Evolutionary conservation across 164 flowering plant genomes (phyloP), one percentile per base, ranked within the genome.

Genomic region (Nymphaea thermarum): DNA sequence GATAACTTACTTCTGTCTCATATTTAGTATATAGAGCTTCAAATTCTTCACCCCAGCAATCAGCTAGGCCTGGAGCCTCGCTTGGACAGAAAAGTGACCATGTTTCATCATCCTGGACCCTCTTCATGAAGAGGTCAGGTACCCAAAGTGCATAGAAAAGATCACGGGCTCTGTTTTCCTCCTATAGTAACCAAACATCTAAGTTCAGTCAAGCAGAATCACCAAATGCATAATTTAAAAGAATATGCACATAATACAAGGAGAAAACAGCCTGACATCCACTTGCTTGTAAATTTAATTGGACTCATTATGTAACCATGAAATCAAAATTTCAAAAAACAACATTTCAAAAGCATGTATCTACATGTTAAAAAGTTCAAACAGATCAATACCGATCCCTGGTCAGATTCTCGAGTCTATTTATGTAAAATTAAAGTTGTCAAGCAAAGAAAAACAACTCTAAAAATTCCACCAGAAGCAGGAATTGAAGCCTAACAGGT

Each of bases 11-110:
- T 83, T 82, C 79, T 77, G 79, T 83, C 78, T 95, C 99, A 80
- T 95, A 92, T 42, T 77, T 65, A n/a, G 77, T 79, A 74, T 95
- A 95, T 15, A 90, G 79, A 11, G 73, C 75, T 70, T 85, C 95
- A 85, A 90, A 95, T 69, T 95, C 94, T 65, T 82, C 82, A 73
- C 99, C 99, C 99, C 99, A 95, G 71, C 92, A 86, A 81, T 95
- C 99, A 76, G 96, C 90, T 80, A 95, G 76, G 3, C 99, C 99
- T n/a, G 97, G 97, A 74, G 98, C 83, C 73, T 95, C 99, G 81
- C 71, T 87, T 17, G 99, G 99, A 63, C 99, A 95, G 77, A 95
- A 95, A 74, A 95, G 72, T 8, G 98, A 95, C 99, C 99, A 95
- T 8, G 78, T 65, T 8, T 82, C 97, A 82, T 86, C 74, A 44